Base-by-base conservation (phyloP, 2,329 filamentous ascomycete species). In the Scorias spongiosa region DNA sequence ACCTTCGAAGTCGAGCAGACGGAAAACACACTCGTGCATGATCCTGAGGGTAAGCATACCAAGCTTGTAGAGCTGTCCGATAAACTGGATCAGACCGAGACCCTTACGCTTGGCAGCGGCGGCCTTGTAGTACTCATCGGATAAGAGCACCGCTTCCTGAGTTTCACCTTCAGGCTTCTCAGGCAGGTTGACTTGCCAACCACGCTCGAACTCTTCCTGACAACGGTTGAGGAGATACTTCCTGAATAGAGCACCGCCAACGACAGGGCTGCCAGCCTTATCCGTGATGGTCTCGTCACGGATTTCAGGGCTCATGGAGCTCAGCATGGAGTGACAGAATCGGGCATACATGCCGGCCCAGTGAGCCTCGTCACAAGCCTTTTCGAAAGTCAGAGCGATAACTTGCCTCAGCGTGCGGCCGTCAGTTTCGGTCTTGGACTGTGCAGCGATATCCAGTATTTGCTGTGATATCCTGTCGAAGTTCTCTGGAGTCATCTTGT, bases 401-500 rank as follows among this genome's bases (percentile, higher is more conserved):
- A 98, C 89, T 66, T 98, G 91, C 56, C 91, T 84, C 42, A 98
- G 75, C 7, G 91, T 96, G 46, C 89, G 84, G 39, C 91, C 91
- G 57, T 98, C 91, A 17, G 77, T 76, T 68, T 98, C 91, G 55
- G 93, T 83, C 74, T 94, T 94, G 43, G 89, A 96, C 63, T 98
- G 91, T 17, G 78, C 83, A 26, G 89, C 87, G 61, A 98, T 98
- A 43, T 79, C 74, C 28, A 98, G 75, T 49, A 98, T 94, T 63
- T 95, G 87, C 49, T 88, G 84, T 6, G 91, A 78, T 54, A 98
- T 94, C 68, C 81, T 87, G 62, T 94, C 88, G 57, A 98, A 98
- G 61, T 96, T 98, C 68, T 98, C 91, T 0, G 91, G 91, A 0
- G 91, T 96, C 91, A 98, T 96, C 81, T 98, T 98, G 79, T 98